A percentile compares a stretch with the other conserved stretches of the same genome.
These are phyloP conservation scores for Daldinia childiae DNA, from an alignment of 495 filamentous ascomycete species.

Conservation along the genomic window DNA sequence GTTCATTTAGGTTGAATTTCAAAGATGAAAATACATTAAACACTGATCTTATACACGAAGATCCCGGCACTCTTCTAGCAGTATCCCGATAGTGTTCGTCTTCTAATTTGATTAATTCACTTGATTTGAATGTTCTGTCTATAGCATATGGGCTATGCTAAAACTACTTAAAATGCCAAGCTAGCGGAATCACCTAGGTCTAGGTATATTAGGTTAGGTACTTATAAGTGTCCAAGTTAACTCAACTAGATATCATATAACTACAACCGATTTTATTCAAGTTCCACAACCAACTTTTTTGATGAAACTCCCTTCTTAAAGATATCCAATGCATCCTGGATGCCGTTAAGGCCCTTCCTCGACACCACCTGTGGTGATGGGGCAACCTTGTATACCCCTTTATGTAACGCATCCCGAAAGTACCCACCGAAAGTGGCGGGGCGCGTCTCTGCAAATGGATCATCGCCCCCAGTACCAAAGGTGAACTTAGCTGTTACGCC, in stretches of 20 bases:
- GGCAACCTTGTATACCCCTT: slow-evolving; percentile 1
- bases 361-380: background rate
- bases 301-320: background rate
- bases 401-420: slow-evolving; percentile 9
- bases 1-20: background rate
- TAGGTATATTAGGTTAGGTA: too few relatives aligned
- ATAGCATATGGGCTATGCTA: too few relatives aligned
- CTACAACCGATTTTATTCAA: background rate
- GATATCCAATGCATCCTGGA: background rate
- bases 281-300: background rate
- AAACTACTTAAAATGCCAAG: too few relatives aligned
- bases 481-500: background rate
- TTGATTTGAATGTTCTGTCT: too few relatives aligned
- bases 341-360: background rate
- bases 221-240: too few relatives aligned
- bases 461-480: background rate
- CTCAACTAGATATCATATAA: too few relatives aligned
- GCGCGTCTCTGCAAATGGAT: slow-evolving; percentile 12
- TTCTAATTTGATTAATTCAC: background rate
- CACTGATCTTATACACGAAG: background rate
- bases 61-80: background rate
- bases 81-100: background rate
- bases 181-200: too few relatives aligned
- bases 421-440: slow-evolving; percentile 22
- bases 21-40: background rate